Conservation (phyloP, 2,329 filamentous ascomycete genomes). For the Scortechinia acanthostroma region DNA sequence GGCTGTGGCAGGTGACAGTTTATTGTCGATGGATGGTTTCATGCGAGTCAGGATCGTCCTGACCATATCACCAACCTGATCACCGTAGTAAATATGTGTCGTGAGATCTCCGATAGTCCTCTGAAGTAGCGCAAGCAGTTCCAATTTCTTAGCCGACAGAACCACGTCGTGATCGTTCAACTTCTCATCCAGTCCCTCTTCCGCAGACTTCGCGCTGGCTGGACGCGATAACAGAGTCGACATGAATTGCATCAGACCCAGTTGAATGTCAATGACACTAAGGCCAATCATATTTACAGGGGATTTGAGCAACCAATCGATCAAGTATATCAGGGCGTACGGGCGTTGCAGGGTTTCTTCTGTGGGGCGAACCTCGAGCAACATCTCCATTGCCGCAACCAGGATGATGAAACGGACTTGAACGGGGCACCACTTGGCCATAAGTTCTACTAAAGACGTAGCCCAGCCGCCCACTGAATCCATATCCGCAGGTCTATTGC, state of each 20-base stretch:
- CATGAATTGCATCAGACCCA: conserved; percentile 79
- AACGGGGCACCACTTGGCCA: conserved; percentile 82
- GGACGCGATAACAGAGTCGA: conserved; percentile 67
- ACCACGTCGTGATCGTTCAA: no score
- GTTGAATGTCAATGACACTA: conserved; percentile 88
- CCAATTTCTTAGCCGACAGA: conserved; percentile 37
- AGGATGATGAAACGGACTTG: conserved; percentile 90
- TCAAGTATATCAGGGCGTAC: conserved; percentile 68
- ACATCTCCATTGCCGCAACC: conserved; percentile 70
- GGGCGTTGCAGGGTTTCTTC: conserved; percentile 71
- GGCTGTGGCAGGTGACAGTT: conserved; percentile 28
- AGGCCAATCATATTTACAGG: conserved; percentile 90
- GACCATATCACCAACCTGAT: conserved; percentile 94
- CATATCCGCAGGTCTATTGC: conserved; percentile 42
- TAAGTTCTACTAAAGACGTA: conserved; percentile 71
- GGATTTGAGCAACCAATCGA: conserved; percentile 76
- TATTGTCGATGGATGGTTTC: conserved; percentile 48
- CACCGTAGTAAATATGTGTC: conserved; percentile 92
- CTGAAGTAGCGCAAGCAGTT: conserved; percentile 67
- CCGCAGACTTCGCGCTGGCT: conserved; percentile 19
- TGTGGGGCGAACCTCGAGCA: conserved; percentile 60
- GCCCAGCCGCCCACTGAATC: conserved; percentile 62
- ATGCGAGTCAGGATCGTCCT: conserved; percentile 71
- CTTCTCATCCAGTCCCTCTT: conserved; percentile 16
- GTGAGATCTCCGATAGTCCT: conserved; percentile 83